Evolutionary conservation across 2,329 filamentous ascomycete species (phyloP), one percentile per base, ranked within the genome.

Genomic region (Aspergillus aculeatinus): DNA sequence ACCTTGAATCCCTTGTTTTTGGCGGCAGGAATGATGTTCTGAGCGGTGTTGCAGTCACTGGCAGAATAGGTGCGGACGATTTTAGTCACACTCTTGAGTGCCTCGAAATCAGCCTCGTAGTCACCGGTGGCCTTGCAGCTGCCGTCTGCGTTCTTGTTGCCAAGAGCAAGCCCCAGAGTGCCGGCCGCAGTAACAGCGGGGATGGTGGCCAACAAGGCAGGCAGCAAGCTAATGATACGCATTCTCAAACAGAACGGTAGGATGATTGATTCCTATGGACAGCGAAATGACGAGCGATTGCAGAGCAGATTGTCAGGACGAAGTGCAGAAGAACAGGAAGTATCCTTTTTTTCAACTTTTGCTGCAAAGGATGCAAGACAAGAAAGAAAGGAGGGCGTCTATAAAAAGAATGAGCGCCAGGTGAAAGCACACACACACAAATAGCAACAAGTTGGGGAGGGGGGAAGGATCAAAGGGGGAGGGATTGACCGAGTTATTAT

Each of bases 31-130:
- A 90, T 74, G 57, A 89, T 85, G 62, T 85, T 76, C 72, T 83
- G 78, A 6, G 87, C 85, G 49, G 82, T 84, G 64, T 89, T 80
- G 76, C 89, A 91, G 59, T 90, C 86, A 56, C 80, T 83, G 19
- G 86, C 85, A 21, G 87, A 82, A 75, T 91, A 91, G 59, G 85
- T 85, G 61, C 89, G 84, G 52, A 90, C 87, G 42, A 89, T 67
- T 39, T 78, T 85, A 47, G 84, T 79, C 51, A 80, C 71, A 53
- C 73, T 70, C 66, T 81, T 80, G 68, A 90, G 81, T 53, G 83
- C 81, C 58, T 85, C 81, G 72, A 90, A 89, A 73, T 91, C 88
- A 53, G 77, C 79, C 67, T 85, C 82, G 74, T 88, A 91, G 74
- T 90, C 87, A 50, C 75, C 70, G 48, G 80, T 77, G 42, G 76